phyloP scores from a whole-genome alignment of 1,284 basidiomycete species.

The Golubevia sp. region DNA sequence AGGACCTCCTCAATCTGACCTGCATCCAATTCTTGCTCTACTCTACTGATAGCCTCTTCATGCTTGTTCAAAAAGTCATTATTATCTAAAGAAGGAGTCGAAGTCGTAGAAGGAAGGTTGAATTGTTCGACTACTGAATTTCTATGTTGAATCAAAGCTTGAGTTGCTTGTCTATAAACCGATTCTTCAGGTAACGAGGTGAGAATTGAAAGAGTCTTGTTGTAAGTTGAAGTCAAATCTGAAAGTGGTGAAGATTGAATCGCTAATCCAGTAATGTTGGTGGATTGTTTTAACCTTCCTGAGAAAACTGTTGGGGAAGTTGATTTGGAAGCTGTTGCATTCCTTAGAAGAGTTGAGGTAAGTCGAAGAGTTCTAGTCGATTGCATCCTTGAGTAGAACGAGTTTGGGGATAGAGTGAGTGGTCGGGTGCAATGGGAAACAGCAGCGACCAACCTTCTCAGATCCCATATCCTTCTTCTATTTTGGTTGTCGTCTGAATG shows the following conservation, averaged over 20 bases:
- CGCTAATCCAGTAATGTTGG: slow-evolving; percentile 45
- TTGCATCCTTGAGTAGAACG: too few relatives aligned
- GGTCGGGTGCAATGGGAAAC: too few relatives aligned
- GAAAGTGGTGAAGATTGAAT: slow-evolving; percentile 40
- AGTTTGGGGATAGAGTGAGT: too few relatives aligned
- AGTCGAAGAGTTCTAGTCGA: too few relatives aligned
- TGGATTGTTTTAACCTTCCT: slow-evolving; percentile 6
- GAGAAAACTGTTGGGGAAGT: too few relatives aligned
- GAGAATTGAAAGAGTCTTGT: slow-evolving; percentile 40
- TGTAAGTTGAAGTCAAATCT: slow-evolving; percentile 36
- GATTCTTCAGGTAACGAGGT: slow-evolving; percentile 34
- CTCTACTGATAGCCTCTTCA: slow-evolving; percentile 26
- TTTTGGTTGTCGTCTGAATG: too few relatives aligned
- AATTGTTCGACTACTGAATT: slow-evolving; percentile 28
- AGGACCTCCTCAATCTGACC: slow-evolving; percentile 53
- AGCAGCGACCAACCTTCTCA: too few relatives aligned
- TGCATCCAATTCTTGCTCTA: slow-evolving; percentile 37
- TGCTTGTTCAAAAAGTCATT: slow-evolving; percentile 17
- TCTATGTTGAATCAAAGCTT: slow-evolving; percentile 42
- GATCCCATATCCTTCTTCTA: too few relatives aligned
- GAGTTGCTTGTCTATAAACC: slow-evolving; percentile 48
- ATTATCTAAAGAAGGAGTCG: slow-evolving; percentile 3
- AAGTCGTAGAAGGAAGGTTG: not conserved
- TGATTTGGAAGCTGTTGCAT: too few relatives aligned
- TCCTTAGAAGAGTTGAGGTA: too few relatives aligned